Percentiles rank a stretch among this genome's conserved stretches.
phyloP scores from a whole-genome alignment of 2,329 filamentous ascomycete species.

The Graphiopsis chlorocephala region DNA sequence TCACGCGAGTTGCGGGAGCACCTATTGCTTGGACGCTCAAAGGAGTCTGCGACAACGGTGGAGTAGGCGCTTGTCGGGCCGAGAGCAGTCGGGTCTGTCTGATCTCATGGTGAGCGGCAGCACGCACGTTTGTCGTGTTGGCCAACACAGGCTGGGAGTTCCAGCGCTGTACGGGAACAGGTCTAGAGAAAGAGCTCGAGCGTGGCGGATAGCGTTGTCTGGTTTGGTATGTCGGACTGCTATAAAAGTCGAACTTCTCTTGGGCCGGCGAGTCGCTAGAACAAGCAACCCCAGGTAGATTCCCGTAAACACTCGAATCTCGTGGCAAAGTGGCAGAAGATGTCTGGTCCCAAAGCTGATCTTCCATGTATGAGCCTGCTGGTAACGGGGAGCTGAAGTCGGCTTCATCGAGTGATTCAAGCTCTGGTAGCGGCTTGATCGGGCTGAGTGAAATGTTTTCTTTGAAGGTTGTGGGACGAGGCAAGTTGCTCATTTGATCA shows the following conservation, averaged over 20 bases:
- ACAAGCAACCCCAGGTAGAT: neutral
- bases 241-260: constrained; percentile 19
- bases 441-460: constrained; percentile 34
- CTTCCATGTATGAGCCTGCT: constrained; percentile 21
- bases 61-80: constrained; percentile 29
- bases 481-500: constrained; percentile 18
- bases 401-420: constrained; percentile 21
- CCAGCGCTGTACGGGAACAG: constrained; percentile 28
- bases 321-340: constrained; percentile 5
- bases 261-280: neutral
- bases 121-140: constrained; percentile 24
- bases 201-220: constrained; percentile 8
- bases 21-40: neutral
- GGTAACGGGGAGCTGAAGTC: constrained; percentile 17
- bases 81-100: constrained; percentile 33
- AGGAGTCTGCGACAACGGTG: constrained; percentile 19
- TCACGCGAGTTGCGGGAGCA: constrained; percentile 5
- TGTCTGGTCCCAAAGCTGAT: constrained; percentile 11
- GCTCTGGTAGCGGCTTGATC: constrained; percentile 25
- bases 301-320: constrained; percentile 7
- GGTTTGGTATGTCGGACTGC: constrained; percentile 27
- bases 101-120: constrained; percentile 28
- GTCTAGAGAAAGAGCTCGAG: constrained; percentile 2
- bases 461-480: constrained; percentile 31
- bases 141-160: constrained; percentile 33